A percentile compares a stretch with the other conserved stretches of the same genome.
Conservation (phyloP, 1,284 basidiomycete species). For the Mycosarcoma mackinlayi region DNA sequence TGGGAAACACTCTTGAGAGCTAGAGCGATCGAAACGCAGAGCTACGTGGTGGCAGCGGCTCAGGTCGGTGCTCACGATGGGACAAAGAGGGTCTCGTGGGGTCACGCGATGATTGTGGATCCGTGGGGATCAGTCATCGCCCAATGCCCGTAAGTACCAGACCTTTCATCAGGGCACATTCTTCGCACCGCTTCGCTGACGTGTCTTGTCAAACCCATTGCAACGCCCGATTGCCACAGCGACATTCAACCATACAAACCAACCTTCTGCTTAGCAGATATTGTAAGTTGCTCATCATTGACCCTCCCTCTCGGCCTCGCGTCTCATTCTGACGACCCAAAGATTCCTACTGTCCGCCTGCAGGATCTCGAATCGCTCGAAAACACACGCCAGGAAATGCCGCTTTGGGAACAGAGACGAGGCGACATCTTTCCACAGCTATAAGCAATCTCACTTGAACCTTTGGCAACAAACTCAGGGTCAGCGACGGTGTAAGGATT, state of each 20-base stretch:
- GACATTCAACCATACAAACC: conserved; percentile 64
- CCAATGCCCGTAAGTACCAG: conserved; percentile 56
- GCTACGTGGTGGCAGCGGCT: conserved; percentile 68
- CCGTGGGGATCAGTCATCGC: conserved; percentile 66
- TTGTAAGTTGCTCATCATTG: conserved; percentile 19
- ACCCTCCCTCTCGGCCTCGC: too few relatives aligned
- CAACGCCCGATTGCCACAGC: conserved; percentile 5
- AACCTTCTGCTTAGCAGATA: conserved; percentile 61
- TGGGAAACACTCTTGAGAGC: conserved; percentile 67
- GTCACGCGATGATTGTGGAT: conserved; percentile 68
- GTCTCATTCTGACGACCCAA: too few relatives aligned
- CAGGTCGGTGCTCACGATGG: conserved; percentile 67
- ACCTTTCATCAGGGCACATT: too few relatives aligned
- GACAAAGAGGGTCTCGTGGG: conserved; percentile 61
- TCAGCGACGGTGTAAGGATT: not conserved
- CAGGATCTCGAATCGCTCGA: conserved; percentile 57
- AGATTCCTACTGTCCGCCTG: too few relatives aligned
- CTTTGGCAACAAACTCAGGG: not conserved
- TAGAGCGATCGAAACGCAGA: conserved; percentile 70
- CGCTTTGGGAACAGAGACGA: conserved; percentile 62
- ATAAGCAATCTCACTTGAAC: conserved; percentile 1
- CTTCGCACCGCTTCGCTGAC: too few relatives aligned
- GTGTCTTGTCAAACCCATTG: too few relatives aligned
- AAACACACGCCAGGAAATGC: conserved; percentile 61
- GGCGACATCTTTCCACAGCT: conserved; percentile 59